phyloP scores from a whole-genome alignment of 768 basidiomycete genomes.

The Phanerochaete sordida region DNA sequence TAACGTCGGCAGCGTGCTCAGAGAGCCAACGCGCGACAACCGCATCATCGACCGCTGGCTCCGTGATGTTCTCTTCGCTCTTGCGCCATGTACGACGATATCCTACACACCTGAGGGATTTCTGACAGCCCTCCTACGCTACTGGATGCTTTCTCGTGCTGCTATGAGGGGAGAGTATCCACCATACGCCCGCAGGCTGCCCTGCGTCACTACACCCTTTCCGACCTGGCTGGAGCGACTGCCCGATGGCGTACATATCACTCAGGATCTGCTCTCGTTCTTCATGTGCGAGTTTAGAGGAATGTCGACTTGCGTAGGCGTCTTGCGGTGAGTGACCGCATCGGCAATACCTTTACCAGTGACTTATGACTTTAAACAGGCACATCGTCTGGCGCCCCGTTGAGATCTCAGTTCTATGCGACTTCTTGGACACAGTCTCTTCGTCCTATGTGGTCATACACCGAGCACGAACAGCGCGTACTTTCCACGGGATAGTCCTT shows the following conservation, averaged over 20 bases:
- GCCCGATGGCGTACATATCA: neutral
- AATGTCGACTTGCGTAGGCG: neutral
- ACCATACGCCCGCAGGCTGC: neutral
- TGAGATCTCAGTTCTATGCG: neutral
- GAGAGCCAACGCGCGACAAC: neutral
- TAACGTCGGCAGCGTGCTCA: too few relatives aligned
- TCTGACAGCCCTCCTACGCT: neutral
- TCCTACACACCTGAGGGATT: neutral
- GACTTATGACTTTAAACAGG: neutral
- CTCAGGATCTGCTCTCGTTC: neutral
- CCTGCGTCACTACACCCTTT: neutral
- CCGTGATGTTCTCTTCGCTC: neutral
- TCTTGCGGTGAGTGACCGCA: neutral
- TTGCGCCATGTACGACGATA: neutral
- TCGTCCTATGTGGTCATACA: neutral
- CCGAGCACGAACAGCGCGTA: neutral
- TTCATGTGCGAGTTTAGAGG: neutral
- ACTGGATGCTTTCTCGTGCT: neutral
- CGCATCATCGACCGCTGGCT: neutral
- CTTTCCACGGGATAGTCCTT: neutral
- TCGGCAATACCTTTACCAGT: too few relatives aligned
- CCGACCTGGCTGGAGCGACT: neutral
- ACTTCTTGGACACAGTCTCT: neutral
- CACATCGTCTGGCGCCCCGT: neutral
- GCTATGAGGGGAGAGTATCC: neutral